Percentiles rank a stretch among this genome's conserved stretches.
These are phyloP conservation scores for Capsicum rhomboideum DNA, from an alignment of 257 asterid genomes.

Conservation along the genomic window DNA sequence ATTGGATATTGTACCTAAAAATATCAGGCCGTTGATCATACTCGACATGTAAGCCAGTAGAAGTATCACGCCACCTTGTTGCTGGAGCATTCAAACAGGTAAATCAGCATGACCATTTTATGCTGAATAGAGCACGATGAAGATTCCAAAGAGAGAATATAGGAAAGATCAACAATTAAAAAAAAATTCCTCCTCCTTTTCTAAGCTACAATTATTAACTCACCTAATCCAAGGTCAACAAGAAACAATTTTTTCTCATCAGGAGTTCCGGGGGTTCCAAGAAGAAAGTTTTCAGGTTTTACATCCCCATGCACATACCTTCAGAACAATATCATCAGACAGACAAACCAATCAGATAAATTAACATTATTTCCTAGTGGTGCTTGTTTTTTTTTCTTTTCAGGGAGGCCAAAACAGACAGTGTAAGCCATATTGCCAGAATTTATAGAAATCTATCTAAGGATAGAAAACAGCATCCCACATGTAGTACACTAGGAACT, in stretches of 20 bases:
- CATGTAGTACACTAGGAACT: neutral
- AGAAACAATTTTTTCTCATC: constrained; percentile 57
- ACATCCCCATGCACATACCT: constrained; percentile 81
- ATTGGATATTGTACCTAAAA: constrained; percentile 38
- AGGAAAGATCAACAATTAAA: neutral
- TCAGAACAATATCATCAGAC: constrained; percentile 5
- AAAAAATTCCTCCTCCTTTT: neutral
- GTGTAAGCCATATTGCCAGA: neutral
- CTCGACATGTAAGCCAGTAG: constrained; percentile 56
- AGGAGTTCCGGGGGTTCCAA: constrained; percentile 61
- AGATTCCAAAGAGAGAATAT: neutral
- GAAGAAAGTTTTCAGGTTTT: constrained; percentile 71
- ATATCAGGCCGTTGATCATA: constrained; percentile 76
- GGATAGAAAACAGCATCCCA: neutral
- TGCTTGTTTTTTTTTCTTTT: neutral
- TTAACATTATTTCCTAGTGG: neutral
- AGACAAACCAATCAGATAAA: neutral
- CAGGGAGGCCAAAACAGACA: neutral
- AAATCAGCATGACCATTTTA: neutral
- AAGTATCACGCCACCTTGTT: constrained; percentile 56
- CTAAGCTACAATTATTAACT: neutral
- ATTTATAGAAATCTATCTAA: neutral
- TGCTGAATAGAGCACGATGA: neutral
- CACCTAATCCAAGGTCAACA: constrained; percentile 74
- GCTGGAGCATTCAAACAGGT: constrained; percentile 27